A percentile compares a stretch with the other conserved stretches of the same genome.
Evolutionary conservation across 2,329 filamentous ascomycete species (phyloP).

Genomic region (Byssothecium circinans): DNA sequence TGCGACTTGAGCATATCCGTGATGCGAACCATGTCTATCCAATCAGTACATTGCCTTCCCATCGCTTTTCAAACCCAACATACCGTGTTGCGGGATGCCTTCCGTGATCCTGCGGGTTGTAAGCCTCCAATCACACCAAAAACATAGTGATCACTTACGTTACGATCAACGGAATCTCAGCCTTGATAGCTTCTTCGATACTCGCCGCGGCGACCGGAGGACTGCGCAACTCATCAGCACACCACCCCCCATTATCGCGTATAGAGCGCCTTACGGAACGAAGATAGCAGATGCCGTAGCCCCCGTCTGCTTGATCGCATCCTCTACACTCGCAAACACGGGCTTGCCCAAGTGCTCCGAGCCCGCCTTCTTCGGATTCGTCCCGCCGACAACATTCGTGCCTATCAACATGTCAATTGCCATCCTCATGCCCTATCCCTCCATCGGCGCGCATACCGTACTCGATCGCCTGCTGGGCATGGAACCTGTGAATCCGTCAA

Average conservation of each 20-base stretch:
- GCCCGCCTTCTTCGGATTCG: conserved; percentile 98
- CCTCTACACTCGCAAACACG: conserved; percentile 86
- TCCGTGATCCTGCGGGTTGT: conserved; percentile 72
- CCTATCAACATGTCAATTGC: conserved; percentile 56
- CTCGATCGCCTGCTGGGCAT: conserved; percentile 95
- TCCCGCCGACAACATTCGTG: conserved; percentile 96
- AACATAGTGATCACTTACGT: conserved; percentile 57
- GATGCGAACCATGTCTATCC: conserved; percentile 94
- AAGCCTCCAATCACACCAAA: conserved; percentile 23
- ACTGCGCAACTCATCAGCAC: conserved; percentile 58
- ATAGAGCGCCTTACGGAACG: conserved; percentile 70
- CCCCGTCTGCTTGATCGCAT: conserved; percentile 87
- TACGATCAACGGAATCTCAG: conserved; percentile 92
- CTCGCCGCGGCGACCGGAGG: conserved; percentile 88
- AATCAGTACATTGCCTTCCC: conserved; percentile 17
- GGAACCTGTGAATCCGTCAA: conserved; percentile 68
- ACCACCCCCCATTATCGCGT: no score
- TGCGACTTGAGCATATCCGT: conserved; percentile 97
- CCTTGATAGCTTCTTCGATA: conserved; percentile 94
- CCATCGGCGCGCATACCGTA: conserved; percentile 68
- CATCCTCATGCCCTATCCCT: conserved; percentile 8
- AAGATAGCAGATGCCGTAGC: conserved; percentile 94
- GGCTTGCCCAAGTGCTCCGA: conserved; percentile 84
- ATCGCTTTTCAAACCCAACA: conserved; percentile 38
- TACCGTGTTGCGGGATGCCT: conserved; percentile 96